Evolutionary conservation across 768 basidiomycete species (phyloP).

Genomic region (Termitomyces sp.): DNA sequence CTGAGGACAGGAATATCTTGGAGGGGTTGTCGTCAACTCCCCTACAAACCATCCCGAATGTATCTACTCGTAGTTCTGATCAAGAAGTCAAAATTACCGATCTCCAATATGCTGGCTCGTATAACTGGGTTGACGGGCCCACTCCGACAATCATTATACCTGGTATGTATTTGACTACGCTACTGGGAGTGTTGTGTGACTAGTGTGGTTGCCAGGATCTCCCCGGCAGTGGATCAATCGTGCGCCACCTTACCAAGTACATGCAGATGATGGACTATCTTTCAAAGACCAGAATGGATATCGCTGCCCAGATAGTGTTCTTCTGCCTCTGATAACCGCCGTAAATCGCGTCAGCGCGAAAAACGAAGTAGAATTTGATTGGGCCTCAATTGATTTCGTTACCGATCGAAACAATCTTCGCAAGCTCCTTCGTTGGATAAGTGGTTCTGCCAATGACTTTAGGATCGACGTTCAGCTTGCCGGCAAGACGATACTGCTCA

Average conservation of each 20-base stretch:
- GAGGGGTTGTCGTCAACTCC: constrained; percentile 25
- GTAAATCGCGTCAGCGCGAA: constrained; percentile 35
- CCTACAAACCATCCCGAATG: constrained; percentile 21
- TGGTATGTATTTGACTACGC: constrained; percentile 23
- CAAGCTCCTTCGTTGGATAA: constrained; percentile 58
- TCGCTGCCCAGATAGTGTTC: constrained; percentile 27
- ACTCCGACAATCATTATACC: constrained; percentile 48
- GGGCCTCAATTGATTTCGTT: constrained; percentile 40
- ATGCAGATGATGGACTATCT: constrained; percentile 42
- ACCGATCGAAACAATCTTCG: constrained; percentile 65
- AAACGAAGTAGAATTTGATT: constrained; percentile 32
- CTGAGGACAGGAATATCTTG: constrained; percentile 26
- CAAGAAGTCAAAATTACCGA: constrained; percentile 30
- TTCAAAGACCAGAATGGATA: constrained; percentile 57
- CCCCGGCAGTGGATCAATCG: constrained; percentile 47
- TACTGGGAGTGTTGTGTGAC: background rate
- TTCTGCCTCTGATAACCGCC: constrained; percentile 55
- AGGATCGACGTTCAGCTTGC: constrained; percentile 65
- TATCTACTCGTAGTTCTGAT: constrained; percentile 14
- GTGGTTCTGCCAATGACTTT: constrained; percentile 40
- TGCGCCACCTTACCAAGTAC: constrained; percentile 44
- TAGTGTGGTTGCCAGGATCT: constrained; percentile 28
- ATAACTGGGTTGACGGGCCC: constrained; percentile 41
- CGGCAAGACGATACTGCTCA: constrained; percentile 57
- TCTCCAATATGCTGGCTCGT: constrained; percentile 39